Evolutionary conservation across 2,329 filamentous ascomycete species (phyloP), one percentile per base, ranked within the genome.

Genomic region (Blumeria hordei): DNA sequence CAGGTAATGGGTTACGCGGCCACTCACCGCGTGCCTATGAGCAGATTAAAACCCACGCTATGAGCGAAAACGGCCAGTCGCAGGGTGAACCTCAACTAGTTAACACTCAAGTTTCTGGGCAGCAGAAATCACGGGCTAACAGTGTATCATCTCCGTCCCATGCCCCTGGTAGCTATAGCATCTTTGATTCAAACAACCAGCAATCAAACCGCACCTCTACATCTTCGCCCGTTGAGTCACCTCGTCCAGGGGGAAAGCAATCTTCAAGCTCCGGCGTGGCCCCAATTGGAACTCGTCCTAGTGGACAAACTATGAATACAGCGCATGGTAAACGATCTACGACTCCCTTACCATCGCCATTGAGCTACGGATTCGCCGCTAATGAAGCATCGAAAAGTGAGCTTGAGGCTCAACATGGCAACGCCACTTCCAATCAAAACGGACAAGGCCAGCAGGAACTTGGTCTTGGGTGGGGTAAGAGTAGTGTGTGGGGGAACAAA

Each of bases 201-300:
- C 81, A 84, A 67, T 76, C 78, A 47, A 85, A 74, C 67, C 82
- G 84, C 60, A 92, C 87, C 45, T 93, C 83, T 61, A 86, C 80
- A 60, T 94, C 90, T 0, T 94, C 90, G 28, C 87, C 88, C 9
- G 81, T 82, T 56, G 83, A 78, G 43, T 93, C 88, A 6, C 85
- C 88, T 44, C 85, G 87, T 55, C 75, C 79, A 59, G 74, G 79
- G 54, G 74, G 80, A 54, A 78, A 77, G 69, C 66, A 76, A 58
- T 71, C 71, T 52, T 67, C 72, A 53, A 75, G 75, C 55, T 74
- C 75, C 56, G 74, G 83, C 4, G 88, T 96, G 54, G 90, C 88
- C 21, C 90, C 92, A 16, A 96, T 96, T 62, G 92, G 92, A 59
- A 95, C 90, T 56, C 83, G 92, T 47, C 90, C 90, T 3, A 75